Conservation (phyloP, 345 rosid species). For the Eutrema yunnanense region DNA sequence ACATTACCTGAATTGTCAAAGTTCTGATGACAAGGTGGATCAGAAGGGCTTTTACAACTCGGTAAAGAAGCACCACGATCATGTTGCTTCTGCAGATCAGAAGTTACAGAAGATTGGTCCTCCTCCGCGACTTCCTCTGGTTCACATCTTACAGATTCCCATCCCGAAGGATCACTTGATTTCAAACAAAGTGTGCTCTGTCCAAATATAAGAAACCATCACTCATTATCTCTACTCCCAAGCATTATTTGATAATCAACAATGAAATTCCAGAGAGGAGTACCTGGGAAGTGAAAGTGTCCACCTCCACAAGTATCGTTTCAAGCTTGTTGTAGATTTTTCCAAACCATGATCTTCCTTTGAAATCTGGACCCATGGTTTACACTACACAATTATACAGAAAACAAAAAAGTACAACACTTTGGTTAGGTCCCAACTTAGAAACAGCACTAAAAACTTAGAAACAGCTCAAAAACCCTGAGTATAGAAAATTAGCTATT, state of each 20-base stretch:
- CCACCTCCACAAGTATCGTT: conserved; percentile 57
- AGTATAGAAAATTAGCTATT: background rate
- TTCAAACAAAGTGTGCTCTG: conserved; percentile 34
- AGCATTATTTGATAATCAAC: background rate
- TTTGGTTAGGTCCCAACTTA: background rate
- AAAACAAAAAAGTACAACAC: background rate
- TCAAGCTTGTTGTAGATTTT: conserved; percentile 65
- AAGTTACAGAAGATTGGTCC: conserved; percentile 12
- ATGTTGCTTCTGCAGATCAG: background rate
- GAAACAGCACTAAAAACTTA: background rate
- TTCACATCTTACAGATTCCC: conserved; percentile 14
- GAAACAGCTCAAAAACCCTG: conserved; percentile 12
- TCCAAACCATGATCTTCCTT: conserved; percentile 57
- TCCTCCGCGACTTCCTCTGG: background rate
- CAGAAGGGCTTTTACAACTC: background rate
- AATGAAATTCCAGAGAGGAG: background rate
- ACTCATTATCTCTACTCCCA: background rate
- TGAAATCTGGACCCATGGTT: conserved; percentile 46
- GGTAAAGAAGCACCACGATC: background rate
- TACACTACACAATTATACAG: conserved; percentile 12
- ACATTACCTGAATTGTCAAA: conserved; percentile 9
- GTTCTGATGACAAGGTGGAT: conserved; percentile 23
- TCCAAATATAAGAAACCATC: background rate
- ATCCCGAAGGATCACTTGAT: conserved; percentile 6
- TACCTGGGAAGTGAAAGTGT: conserved; percentile 40